Base-by-base conservation (phyloP, 371 early-diverging fungal genomes). In the Haplosporangium sp. region DNA sequence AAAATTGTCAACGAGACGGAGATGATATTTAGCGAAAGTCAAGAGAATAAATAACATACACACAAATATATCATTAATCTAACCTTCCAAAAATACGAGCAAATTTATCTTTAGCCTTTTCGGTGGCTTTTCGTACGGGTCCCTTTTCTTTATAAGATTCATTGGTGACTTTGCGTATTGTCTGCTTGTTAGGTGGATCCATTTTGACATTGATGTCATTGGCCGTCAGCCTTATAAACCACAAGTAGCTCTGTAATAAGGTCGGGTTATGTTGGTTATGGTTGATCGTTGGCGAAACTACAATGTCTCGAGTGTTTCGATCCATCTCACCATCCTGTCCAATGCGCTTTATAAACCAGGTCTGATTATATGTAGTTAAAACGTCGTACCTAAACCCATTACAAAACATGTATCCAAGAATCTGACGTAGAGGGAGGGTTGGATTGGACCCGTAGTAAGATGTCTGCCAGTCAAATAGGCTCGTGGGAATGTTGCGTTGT, bases 231-330 rank as follows among this genome's bases (percentile, higher is more conserved):
- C 72, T 27, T 7, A 74, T 62, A n/a, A 81, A 58, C 63, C 75
- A 81, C 61, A 71, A 17, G 40, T 67, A 71, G 17, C 72, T 65
- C 63, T 81, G 81, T n/a, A 74, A 66, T 11, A 81, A 39, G 27
- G 81, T 61, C 2, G 81, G 75, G 13, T 65, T 56, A n/a, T 48
- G 52, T 10, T 35, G 15, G 48, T 69, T 56, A 42, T 40, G 61
- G 34, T 19, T 42, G 42, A 71, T 57, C 19, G 62, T 50, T 1
- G 70, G 61, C 8, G 81, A 74, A 42, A 71, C 53, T n/a, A 64
- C 8, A 34, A 74, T 10, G 42, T 57, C 62, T 27, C 40, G 34
- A 50, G 50, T 50, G 50, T n/a, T 50, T 50, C 19, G 50, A n/a
- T 50, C 50, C 4, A 50, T 50, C 13, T 45, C 13, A 15, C 19